Evolutionary conservation across 1,139 yeast genomes (phyloP).

Genomic region (Candida sojae): DNA sequence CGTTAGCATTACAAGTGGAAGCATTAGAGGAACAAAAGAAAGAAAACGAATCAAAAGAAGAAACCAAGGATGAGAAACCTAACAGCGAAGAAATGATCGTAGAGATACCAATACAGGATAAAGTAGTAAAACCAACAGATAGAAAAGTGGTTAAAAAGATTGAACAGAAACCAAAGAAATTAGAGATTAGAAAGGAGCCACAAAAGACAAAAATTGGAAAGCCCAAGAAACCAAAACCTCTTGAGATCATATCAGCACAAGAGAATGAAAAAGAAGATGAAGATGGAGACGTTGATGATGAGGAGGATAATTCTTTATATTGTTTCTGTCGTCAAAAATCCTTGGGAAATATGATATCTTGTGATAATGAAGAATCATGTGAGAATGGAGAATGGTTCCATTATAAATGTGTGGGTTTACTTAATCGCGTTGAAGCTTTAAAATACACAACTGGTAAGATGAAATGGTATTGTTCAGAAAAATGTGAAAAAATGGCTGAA

Average conservation of each 20-base stretch:
- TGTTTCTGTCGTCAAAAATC: slow-evolving; percentile 50
- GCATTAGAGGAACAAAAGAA: slow-evolving; percentile 37
- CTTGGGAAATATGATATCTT: slow-evolving; percentile 50
- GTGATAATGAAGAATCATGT: slow-evolving; percentile 43
- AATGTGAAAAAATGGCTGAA: slow-evolving; percentile 27
- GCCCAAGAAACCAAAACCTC: background rate
- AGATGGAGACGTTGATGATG: background rate
- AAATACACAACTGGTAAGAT: slow-evolving; percentile 37
- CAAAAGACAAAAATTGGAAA: slow-evolving; percentile 3
- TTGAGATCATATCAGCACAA: background rate
- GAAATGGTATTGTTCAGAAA: slow-evolving; percentile 45
- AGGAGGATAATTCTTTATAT: slow-evolving; percentile 29
- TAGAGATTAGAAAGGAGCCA: slow-evolving; percentile 2
- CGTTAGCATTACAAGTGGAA: slow-evolving; percentile 41
- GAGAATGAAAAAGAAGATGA: slow-evolving; percentile 11
- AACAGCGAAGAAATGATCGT: slow-evolving; percentile 29
- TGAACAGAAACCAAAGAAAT: slow-evolving; percentile 3
- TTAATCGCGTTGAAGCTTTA: slow-evolving; percentile 41
- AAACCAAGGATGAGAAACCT: slow-evolving; percentile 12
- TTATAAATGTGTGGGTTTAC: slow-evolving; percentile 48
- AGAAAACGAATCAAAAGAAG: slow-evolving; percentile 18
- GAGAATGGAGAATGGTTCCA: slow-evolving; percentile 55
- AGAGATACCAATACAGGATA: slow-evolving; percentile 24
- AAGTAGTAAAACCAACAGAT: slow-evolving; percentile 9
- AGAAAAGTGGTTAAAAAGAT: slow-evolving; percentile 7